These are phyloP conservation scores for Hanseniaspora nectarophila DNA, from an alignment of 805 yeast species.

Conservation along the genomic window DNA sequence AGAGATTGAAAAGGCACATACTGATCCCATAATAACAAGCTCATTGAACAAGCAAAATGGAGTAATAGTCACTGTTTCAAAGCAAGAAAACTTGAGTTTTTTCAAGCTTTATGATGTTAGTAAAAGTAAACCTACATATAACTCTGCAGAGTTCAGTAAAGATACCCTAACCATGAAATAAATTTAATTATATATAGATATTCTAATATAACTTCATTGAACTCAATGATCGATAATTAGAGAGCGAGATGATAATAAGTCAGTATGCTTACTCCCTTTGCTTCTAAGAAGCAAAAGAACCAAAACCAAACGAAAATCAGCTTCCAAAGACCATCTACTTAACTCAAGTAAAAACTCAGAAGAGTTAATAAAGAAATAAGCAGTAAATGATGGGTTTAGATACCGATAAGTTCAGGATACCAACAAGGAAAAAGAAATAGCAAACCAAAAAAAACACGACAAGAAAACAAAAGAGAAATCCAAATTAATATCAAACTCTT, in stretches of 20 bases:
- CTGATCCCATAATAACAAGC: slow-evolving; percentile 70
- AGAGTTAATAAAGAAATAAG: background rate
- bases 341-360: background rate
- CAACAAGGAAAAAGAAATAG: background rate
- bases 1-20: slow-evolving; percentile 77
- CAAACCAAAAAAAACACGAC: background rate
- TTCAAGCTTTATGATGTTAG: slow-evolving; percentile 69
- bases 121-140: background rate
- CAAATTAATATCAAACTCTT: no score
- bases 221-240: slow-evolving; percentile 5
- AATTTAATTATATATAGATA: background rate
- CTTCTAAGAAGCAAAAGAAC: background rate
- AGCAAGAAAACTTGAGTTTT: slow-evolving; percentile 90
- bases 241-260: background rate
- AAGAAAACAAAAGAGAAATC: no score
- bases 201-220: slow-evolving; percentile 5
- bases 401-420: slow-evolving; percentile 3
- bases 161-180: background rate
- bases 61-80: slow-evolving; percentile 86
- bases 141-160: background rate
- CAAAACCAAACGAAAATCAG: background rate
- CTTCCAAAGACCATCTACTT: background rate
- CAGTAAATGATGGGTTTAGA: background rate
- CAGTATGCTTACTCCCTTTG: background rate
- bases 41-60: slow-evolving; percentile 82